Conservation (phyloP, 2,329 filamentous ascomycete genomes). For the Claviceps arundinis region DNA sequence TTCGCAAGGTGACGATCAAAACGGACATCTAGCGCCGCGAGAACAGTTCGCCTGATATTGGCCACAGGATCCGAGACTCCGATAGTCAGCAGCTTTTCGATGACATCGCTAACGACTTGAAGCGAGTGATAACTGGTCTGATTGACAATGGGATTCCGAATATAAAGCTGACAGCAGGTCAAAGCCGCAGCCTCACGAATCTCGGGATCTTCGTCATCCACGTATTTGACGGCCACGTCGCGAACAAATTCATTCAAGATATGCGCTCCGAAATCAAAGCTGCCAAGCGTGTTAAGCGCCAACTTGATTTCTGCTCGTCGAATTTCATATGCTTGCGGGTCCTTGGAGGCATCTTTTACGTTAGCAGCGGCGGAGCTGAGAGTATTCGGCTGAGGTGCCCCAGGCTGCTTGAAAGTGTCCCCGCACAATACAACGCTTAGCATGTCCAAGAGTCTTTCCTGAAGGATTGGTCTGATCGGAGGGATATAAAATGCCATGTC, state of each 20-base stretch:
- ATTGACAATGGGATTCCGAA: slow-evolving; percentile 92
- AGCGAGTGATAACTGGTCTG: slow-evolving; percentile 96
- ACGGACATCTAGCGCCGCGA: slow-evolving; percentile 78
- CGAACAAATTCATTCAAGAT: slow-evolving; percentile 97
- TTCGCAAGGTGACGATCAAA: slow-evolving; percentile 97
- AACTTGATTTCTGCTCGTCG: slow-evolving; percentile 81
- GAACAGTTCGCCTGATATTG: slow-evolving; percentile 76
- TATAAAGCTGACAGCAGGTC: slow-evolving; percentile 95
- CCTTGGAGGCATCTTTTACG: slow-evolving; percentile 66
- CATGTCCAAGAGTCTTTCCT: slow-evolving; percentile 88
- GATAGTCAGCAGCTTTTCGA: slow-evolving; percentile 89
- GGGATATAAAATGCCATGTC: slow-evolving; percentile 99
- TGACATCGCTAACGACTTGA: slow-evolving; percentile 93
- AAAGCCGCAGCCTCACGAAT: slow-evolving; percentile 89
- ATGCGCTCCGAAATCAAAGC: slow-evolving; percentile 88
- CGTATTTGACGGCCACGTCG: slow-evolving; percentile 95
- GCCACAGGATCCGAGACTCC: slow-evolving; percentile 85
- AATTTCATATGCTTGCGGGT: slow-evolving; percentile 67
- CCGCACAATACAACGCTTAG: slow-evolving; percentile 87
- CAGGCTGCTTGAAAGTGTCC: slow-evolving; percentile 81
- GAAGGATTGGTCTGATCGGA: slow-evolving; percentile 81
- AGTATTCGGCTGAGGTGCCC: slow-evolving; percentile 74
- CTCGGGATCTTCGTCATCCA: slow-evolving; percentile 87
- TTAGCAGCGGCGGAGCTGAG: slow-evolving; percentile 70
- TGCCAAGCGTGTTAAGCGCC: slow-evolving; percentile 88